These are phyloP conservation scores for Murraya koenigii DNA, from an alignment of 345 rosid genomes.

Conservation along the genomic window DNA sequence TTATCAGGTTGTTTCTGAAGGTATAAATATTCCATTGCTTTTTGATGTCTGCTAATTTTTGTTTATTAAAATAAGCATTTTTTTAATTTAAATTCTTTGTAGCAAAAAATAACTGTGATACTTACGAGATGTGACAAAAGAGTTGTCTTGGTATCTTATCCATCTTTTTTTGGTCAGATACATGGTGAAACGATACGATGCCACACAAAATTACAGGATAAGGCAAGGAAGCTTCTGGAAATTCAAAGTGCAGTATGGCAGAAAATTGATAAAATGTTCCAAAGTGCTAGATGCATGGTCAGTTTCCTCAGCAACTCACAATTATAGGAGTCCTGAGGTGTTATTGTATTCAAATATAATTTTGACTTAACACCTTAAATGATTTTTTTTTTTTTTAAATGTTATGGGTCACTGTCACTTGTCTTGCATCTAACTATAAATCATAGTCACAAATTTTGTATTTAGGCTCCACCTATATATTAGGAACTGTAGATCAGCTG, in stretches of 20 bases:
- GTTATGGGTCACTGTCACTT: background rate
- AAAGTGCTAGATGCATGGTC: slow-evolving; percentile 84
- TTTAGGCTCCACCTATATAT: background rate
- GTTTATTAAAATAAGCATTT: background rate
- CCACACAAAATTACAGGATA: slow-evolving; percentile 61
- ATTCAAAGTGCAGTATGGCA: slow-evolving; percentile 75
- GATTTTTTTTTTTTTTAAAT: background rate
- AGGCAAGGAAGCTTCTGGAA: slow-evolving; percentile 69
- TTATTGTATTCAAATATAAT: background rate
- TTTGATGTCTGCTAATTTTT: background rate
- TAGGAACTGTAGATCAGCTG: background rate
- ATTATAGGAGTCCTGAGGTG: slow-evolving; percentile 38
- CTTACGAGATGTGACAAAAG: background rate
- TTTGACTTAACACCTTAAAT: background rate
- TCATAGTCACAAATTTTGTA: background rate
- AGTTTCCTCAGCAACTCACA: slow-evolving; percentile 92
- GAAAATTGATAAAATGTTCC: slow-evolving; percentile 78
- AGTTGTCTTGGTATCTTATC: slow-evolving; percentile 1
- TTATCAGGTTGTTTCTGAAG: slow-evolving; percentile 81
- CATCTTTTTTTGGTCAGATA: slow-evolving; percentile 46
- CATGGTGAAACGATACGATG: slow-evolving; percentile 83
- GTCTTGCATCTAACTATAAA: background rate
- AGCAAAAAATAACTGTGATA: too few species aligned
- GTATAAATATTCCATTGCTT: slow-evolving; percentile 33
- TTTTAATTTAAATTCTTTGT: background rate